Evolutionary conservation across 176 grass and related monocot species (phyloP).

Genomic region (Zoysia japonica): DNA sequence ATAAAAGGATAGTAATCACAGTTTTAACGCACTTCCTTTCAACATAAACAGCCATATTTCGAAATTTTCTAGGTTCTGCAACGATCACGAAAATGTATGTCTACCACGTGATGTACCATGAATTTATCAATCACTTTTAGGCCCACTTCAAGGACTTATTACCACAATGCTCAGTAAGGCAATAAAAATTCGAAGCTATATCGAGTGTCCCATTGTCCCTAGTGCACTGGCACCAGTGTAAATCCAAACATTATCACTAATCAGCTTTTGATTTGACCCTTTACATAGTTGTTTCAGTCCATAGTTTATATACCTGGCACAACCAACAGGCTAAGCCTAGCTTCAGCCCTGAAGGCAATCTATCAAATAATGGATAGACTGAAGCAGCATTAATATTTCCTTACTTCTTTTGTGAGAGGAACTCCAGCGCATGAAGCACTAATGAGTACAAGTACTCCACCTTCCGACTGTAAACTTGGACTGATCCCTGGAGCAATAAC

Average conservation of each 20-base stretch:
- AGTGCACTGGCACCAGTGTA: no score
- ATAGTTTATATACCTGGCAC: no score
- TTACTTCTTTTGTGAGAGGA: slow-evolving; percentile 91
- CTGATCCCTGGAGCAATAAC: slow-evolving; percentile 84
- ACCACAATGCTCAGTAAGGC: neutral
- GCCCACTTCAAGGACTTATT: slow-evolving; percentile 11
- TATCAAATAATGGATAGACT: neutral
- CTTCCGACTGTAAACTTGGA: slow-evolving; percentile 90
- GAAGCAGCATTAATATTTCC: slow-evolving; percentile 27
- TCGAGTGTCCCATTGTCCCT: no score
- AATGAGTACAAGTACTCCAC: slow-evolving; percentile 94
- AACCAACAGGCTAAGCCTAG: no score
- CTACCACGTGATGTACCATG: neutral
- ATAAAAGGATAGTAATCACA: neutral
- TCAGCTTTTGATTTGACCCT: no score
- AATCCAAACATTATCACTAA: no score
- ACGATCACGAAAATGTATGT: neutral
- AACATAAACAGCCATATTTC: neutral
- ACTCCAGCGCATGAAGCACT: slow-evolving; percentile 78
- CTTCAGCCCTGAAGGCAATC: neutral
- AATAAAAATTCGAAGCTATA: neutral
- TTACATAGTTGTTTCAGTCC: no score
- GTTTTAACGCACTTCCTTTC: neutral
- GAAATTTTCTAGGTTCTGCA: neutral
- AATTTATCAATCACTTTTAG: slow-evolving; percentile 29